Conservation (phyloP, 2,329 filamentous ascomycete genomes). For the Aspergillus chevalieri region DNA sequence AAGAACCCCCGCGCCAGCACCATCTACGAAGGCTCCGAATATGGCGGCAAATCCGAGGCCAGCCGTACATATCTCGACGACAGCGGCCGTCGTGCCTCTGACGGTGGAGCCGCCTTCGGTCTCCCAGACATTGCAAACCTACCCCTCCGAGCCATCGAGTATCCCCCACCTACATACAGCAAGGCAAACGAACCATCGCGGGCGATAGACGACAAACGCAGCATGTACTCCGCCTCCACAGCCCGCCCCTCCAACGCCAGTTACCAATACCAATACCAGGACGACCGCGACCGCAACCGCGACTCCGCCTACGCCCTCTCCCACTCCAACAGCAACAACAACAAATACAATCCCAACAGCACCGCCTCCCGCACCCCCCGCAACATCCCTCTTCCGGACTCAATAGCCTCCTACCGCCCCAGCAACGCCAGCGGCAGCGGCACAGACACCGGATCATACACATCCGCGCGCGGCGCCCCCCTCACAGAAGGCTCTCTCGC, state of each 20-base stretch:
- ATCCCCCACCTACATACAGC: constrained; percentile 37
- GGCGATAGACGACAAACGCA: constrained; percentile 21
- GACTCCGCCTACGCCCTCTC: not conserved
- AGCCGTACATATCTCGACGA: constrained; percentile 22
- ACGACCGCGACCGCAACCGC: not conserved
- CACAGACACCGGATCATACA: constrained; percentile 10
- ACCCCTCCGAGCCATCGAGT: constrained; percentile 37
- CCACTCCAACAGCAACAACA: too few species aligned
- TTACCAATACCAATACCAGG: constrained; percentile 7
- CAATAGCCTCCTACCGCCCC: constrained; percentile 22
- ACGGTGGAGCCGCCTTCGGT: constrained; percentile 19
- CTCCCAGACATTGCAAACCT: constrained; percentile 29
- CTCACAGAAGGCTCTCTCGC: constrained; percentile 17
- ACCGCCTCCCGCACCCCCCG: constrained; percentile 29
- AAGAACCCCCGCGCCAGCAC: constrained; percentile 38
- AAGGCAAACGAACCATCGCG: constrained; percentile 33
- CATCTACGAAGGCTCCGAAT: constrained; percentile 36
- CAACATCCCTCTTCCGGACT: constrained; percentile 29
- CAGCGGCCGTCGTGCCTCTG: constrained; percentile 29
- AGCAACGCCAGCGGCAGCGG: constrained; percentile 7
- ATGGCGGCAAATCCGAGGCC: constrained; percentile 12
- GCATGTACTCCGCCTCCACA: constrained; percentile 32
- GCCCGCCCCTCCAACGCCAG: constrained; percentile 28
- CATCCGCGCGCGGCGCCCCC: constrained; percentile 21
- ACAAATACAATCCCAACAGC: constrained; percentile 17